phyloP scores from a whole-genome alignment of 352 stramenopile species.

The Globisporangium emineosum region DNA sequence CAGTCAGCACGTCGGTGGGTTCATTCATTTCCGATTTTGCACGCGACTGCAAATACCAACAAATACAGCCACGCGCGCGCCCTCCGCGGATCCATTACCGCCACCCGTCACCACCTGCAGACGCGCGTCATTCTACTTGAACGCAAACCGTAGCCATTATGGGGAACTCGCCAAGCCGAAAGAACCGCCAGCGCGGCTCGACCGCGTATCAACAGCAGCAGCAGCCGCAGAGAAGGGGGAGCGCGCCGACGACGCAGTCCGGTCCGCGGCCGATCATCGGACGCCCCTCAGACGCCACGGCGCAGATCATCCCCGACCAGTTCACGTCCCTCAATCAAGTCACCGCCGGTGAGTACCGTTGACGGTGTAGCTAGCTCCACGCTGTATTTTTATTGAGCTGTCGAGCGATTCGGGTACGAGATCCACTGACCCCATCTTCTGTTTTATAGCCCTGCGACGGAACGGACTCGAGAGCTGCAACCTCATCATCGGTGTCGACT shows the following conservation, averaged over 20 bases:
- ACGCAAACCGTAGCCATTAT: constrained; percentile 17
- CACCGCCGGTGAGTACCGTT: constrained; percentile 29
- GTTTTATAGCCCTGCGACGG: constrained; percentile 42
- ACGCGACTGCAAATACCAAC: constrained; percentile 2
- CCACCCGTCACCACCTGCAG: neutral
- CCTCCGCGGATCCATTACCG: neutral
- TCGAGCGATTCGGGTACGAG: neutral
- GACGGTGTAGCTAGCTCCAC: neutral
- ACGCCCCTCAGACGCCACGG: constrained; percentile 21
- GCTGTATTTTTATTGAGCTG: neutral
- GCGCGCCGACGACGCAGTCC: constrained; percentile 29
- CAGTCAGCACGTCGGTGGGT: neutral
- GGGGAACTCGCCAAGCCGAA: constrained; percentile 29
- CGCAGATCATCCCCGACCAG: constrained; percentile 65
- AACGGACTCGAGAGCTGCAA: constrained; percentile 85
- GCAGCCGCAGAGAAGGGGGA: constrained; percentile 8
- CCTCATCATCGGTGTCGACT: constrained; percentile 84
- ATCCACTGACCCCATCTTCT: neutral
- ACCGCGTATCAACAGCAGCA: neutral
- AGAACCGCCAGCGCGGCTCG: neutral
- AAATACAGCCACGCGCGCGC: too few species aligned
- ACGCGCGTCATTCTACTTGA: neutral
- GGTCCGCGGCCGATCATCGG: constrained; percentile 25
- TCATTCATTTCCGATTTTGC: constrained; percentile 5
- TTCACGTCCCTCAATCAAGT: constrained; percentile 70